Base-by-base conservation (phyloP, 768 basidiomycete genomes). In the Pleurotus salmoneostramineus region DNA sequence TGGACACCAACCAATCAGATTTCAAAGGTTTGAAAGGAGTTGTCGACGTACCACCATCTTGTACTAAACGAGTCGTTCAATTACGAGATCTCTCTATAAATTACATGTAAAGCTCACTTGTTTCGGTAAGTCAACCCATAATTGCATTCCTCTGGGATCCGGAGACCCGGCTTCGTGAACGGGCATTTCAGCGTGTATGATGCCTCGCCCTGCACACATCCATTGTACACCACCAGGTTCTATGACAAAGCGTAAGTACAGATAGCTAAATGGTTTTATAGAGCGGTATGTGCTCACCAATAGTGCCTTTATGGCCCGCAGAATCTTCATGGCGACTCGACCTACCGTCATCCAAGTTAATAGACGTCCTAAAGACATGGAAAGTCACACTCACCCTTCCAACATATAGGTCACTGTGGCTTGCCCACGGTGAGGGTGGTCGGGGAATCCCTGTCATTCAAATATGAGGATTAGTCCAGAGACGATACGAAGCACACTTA, bases 381-480 rank as follows among this genome's bases (percentile, higher is more conserved):
- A 15, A 2, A n/a, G 5, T 21, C 0, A 37, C 6, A 44, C 72
- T 34, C 66, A 87, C 83, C 92, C 94, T 74, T 91, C 79, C 0
- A 94, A 76, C 85, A 97, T 88, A 70, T 96, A 96, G 0, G 94
- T 95, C 3, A 91, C 87, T 1, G 89, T 92, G 3, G 87, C 87
- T 69, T 95, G 93, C 3, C 93, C 95, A 14, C 93, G 81, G 69
- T 95, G 95, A 2, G 95, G 93, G 68, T 96, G 95, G 68, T 97
- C 95, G 10, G 93, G 91, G 65, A 96, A 94, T 3, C 91, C 90
- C 14, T 47, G 27, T 37, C 50, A n/a, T 27, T 40, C 37, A n/a
- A 40, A 2, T 10, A 2, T n/a, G 8, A 40, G 37, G 1, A 8
- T 40, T 3, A n/a, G 1, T 1, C 21, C 21, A 27, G 3, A 21